Evolutionary conservation across 768 basidiomycete genomes (phyloP), one percentile per base, ranked within the genome.

Genomic region (Rhizopogon salebrosus): DNA sequence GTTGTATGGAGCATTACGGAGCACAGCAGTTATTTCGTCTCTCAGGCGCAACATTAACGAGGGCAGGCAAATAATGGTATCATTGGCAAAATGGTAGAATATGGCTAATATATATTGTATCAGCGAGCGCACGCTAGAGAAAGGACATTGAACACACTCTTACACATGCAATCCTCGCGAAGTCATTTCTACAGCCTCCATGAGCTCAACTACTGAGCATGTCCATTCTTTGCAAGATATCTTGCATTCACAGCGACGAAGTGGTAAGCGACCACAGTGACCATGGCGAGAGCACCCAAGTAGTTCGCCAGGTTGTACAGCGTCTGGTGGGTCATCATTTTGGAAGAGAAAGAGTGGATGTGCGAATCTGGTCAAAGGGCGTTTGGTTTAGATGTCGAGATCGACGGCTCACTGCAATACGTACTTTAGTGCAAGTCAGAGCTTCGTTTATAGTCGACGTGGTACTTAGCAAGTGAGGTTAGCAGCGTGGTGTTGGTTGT

Each of bases 201-300:
- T 34, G 11, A 14, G 29, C 43, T 36, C n/a, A 48, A 26, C 24
- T 38, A 51, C 55, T 56, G 38, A 58, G 57, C 55, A 61, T 65
- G n/a, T 41, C 60, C 51, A 42, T 63, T 56, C 55, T 57, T 54
- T 68, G 66, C 64, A 64, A 78, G 56, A 55, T 75, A 62, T 20
- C 78, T 78, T 37, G 83, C 82, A 61, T 95, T 95, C 55, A 95
- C 91, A 31, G 90, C 86, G 48, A 98, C 74, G 62, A 95, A 82
- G 72, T 98, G 95, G 70, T 95, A 97, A 42, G 83, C 80, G 50
- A 98, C 85, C 51, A 94, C 87, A 5, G 89, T 84, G 59, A 92
- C 62, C 86, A 98, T 92, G 26, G 95, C 89, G 49, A 90, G 74
- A 35, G 85, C 75, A 35, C 94, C 94, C 16, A 95, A 83, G 26